Base-by-base conservation (phyloP, 1,139 yeast genomes). In the Candida dubliniensis region DNA sequence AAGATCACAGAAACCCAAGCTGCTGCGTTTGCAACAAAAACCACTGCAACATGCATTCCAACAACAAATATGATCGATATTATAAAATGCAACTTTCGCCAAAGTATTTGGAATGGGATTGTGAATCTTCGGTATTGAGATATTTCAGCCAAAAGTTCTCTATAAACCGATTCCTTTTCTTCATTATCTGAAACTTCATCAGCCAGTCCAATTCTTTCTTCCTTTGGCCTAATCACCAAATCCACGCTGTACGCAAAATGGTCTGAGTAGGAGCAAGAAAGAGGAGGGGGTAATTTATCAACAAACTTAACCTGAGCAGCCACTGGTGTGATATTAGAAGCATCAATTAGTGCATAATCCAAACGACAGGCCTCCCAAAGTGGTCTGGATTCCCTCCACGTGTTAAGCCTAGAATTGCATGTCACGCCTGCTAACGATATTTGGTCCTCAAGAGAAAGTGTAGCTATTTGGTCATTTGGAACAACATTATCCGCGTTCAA, bases 211-310 rank as follows among this genome's bases (percentile, higher is more conserved):
- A 7, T 26, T 26, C 31, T 26, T 43, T 53, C 51, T 23, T 34
- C 47, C n/a, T 44, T 45, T 11, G 45, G 36, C 31, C 48, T 50
- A 30, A 64, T 47, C 14, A 41, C 40, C 34, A 84, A 60, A 13
- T 80, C 79, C 13, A 88, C 83, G 29, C 80, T 70, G 56, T 90
- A 87, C 0, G 93, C 99, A 72, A 95, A 93, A 69, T 93, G 99
- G 60, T 93, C 99, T 0, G 96, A 89, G 53, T 79, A 84, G 4
- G 96, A 86, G 52, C 75, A 70, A 7, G 87, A 84, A 11, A 79
- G 65, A 2, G 72, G 71, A 1, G 69, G 68, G 0, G 87, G 84
- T 10, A 88, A 68, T 15, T 61, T 58, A 39, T 88, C 96, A 0
- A 89, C 82, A 59, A 91, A 90, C 30, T 76, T 74, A 1, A 90